phyloP scores from a whole-genome alignment of 495 filamentous ascomycete genomes.

The Lophium mytilinum region DNA sequence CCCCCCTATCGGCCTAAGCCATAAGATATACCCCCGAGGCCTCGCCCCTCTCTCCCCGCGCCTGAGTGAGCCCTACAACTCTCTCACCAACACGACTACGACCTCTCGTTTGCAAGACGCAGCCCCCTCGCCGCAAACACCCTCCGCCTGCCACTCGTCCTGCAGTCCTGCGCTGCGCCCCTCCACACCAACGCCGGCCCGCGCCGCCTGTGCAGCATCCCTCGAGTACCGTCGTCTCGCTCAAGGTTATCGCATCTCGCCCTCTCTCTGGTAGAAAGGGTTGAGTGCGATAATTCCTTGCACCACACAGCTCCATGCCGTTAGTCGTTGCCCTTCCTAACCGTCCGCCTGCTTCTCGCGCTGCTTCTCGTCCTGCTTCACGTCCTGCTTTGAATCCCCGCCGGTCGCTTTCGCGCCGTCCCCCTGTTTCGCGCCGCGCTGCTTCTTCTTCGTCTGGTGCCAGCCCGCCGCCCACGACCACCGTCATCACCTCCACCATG shows the following conservation, averaged over 20 bases:
- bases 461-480: conserved; percentile 10
- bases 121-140: too few relatives aligned
- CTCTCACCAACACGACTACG: too few relatives aligned
- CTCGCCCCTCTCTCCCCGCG: background rate
- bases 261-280: conserved; percentile 27
- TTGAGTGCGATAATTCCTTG: conserved; percentile 16
- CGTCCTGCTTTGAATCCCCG: background rate
- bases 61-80: background rate
- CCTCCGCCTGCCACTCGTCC: too few relatives aligned
- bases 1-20: background rate
- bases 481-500: conserved; percentile 9
- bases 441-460: conserved; percentile 8
- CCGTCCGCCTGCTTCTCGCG: conserved; percentile 14
- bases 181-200: conserved; percentile 2
- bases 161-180: conserved; percentile 9
- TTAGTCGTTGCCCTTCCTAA: conserved; percentile 29
- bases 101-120: too few relatives aligned
- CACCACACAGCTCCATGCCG: conserved; percentile 20
- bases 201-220: background rate
- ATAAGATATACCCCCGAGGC: background rate
- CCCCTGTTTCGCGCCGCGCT: conserved; percentile 11
- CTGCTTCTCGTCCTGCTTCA: too few relatives aligned
- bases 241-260: conserved; percentile 21
- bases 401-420: conserved; percentile 17
- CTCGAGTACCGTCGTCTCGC: background rate